Evolutionary conservation across 169 alveolate species (phyloP).

Genomic region (Cryptosporidium felis): DNA sequence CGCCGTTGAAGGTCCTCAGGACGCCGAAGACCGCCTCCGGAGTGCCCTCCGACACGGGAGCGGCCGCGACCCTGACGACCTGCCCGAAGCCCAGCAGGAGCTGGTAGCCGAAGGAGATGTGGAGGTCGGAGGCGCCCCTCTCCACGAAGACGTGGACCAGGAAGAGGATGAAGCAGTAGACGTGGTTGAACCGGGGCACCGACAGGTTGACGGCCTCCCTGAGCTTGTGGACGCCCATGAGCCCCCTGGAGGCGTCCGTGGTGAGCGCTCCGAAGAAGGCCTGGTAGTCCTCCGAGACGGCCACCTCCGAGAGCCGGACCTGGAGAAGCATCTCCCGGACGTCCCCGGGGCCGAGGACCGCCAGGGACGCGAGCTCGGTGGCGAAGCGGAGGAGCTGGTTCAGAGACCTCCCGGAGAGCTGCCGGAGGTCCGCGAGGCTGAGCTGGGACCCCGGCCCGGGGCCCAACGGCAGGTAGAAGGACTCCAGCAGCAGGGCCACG

Average conservation of each 20-base stretch:
- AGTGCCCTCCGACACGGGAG: background rate
- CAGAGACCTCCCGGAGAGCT: constrained; percentile 11
- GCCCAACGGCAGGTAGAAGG: background rate
- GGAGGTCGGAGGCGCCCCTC: background rate
- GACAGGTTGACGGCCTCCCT: background rate
- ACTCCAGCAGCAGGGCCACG: background rate
- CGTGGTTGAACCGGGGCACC: constrained; percentile 3
- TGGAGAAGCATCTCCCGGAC: background rate
- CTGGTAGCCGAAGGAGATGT: constrained; percentile 15
- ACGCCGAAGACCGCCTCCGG: constrained; percentile 3
- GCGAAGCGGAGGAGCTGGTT: background rate
- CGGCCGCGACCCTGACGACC: background rate
- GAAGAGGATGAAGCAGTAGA: constrained; percentile 20
- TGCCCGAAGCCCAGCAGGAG: background rate
- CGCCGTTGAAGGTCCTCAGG: too few species aligned
- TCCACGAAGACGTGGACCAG: background rate
- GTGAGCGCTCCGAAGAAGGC: background rate
- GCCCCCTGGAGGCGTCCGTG: constrained; percentile 46
- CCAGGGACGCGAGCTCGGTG: background rate
- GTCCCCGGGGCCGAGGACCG: background rate
- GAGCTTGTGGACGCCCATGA: background rate
- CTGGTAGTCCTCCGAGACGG: background rate
- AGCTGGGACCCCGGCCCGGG: background rate
- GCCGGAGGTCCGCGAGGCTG: background rate
- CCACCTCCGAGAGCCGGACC: background rate